phyloP scores from a whole-genome alignment of 2,329 filamentous ascomycete species.

The Orbilia javanica region DNA sequence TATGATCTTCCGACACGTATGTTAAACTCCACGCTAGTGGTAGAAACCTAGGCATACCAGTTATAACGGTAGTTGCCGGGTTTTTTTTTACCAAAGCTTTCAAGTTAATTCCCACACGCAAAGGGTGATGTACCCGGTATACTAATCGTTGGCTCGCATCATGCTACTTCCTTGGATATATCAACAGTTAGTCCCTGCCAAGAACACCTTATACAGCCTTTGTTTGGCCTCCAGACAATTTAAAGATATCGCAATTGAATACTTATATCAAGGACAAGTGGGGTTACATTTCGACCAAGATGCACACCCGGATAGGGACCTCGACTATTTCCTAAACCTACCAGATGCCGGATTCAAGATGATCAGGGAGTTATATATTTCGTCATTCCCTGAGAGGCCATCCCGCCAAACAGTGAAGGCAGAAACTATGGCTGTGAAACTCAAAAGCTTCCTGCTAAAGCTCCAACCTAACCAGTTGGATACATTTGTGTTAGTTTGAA shows the following conservation, averaged over 20 bases:
- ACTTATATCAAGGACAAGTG: conserved; percentile 34
- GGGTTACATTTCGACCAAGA: conserved; percentile 9
- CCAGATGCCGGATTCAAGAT: background rate
- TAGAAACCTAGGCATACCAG: background rate
- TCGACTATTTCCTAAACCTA: background rate
- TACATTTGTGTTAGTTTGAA: conserved; percentile 27
- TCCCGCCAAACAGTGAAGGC: background rate
- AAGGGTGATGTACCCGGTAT: background rate
- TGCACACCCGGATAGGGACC: background rate
- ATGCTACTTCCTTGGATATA: background rate
- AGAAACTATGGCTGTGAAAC: background rate
- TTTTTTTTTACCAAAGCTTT: background rate
- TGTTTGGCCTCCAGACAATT: conserved; percentile 30
- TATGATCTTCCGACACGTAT: conserved; percentile 45
- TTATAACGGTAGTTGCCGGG: background rate
- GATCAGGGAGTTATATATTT: conserved; percentile 9
- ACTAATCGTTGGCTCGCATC: background rate
- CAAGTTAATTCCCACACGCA: background rate
- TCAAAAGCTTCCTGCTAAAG: conserved; percentile 3
- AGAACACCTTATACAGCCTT: conserved; percentile 9
- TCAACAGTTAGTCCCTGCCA: conserved; percentile 14
- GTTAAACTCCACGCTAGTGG: background rate
- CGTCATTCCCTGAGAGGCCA: conserved; percentile 12
- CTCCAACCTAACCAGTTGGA: background rate
- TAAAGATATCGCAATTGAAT: conserved; percentile 29